These are phyloP conservation scores for Withania somnifera DNA, from an alignment of 305 asterid species.

Conservation along the genomic window DNA sequence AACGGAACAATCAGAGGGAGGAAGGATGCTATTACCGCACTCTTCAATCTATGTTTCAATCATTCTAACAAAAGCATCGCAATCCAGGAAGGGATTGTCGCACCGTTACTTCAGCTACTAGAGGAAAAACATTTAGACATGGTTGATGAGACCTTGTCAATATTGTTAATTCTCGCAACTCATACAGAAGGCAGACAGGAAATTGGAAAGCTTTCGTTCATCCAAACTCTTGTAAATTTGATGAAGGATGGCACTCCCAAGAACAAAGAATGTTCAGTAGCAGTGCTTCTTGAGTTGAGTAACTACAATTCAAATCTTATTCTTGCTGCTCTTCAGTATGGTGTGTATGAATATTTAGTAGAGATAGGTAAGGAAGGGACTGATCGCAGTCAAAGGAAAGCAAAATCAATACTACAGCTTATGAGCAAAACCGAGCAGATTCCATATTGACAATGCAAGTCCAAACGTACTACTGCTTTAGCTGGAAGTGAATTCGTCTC, in stretches of 20 bases:
- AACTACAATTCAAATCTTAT: slow-evolving; percentile 40
- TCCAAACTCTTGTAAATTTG: slow-evolving; percentile 43
- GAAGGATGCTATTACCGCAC: slow-evolving; percentile 74
- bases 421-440: slow-evolving; percentile 53
- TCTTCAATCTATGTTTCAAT: slow-evolving; percentile 61
- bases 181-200: slow-evolving; percentile 50
- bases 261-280: slow-evolving; percentile 76
- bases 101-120: slow-evolving; percentile 37
- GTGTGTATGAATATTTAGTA: slow-evolving; percentile 56
- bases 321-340: slow-evolving; percentile 73
- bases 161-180: slow-evolving; percentile 42
- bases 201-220: slow-evolving; percentile 51
- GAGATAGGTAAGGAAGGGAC: slow-evolving; percentile 64
- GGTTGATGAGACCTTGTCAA: slow-evolving; percentile 58
- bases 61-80: slow-evolving; percentile 44
- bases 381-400: slow-evolving; percentile 73
- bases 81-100: slow-evolving; percentile 51
- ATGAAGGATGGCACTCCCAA: slow-evolving; percentile 54
- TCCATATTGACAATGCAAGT: slow-evolving; percentile 15
- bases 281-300: slow-evolving; percentile 63
- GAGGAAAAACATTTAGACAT: slow-evolving; percentile 47
- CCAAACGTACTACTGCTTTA: not conserved
- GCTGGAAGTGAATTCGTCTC: not conserved
- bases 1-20: slow-evolving; percentile 69
- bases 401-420: slow-evolving; percentile 42